Base-by-base conservation (phyloP, 768 basidiomycete species). In the Exsudoporus frostii region DNA sequence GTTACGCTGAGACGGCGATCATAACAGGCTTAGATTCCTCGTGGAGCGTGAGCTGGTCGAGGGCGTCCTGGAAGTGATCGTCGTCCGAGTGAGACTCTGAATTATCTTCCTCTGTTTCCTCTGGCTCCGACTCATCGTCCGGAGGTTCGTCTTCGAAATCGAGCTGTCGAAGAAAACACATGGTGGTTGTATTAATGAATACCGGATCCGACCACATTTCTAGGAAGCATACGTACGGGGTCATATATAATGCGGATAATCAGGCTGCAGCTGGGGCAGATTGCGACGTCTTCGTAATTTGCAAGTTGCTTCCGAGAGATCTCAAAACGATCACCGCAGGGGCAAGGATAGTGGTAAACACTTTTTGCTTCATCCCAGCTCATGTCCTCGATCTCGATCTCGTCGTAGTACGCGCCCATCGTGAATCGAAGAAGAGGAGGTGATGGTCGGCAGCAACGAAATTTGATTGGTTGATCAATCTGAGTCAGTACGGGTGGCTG, bases 311-410 rank as follows among this genome's bases (percentile, higher is more conserved):
- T 74, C 60, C 88, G 82, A 29, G 88, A 84, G 59, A 98, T 98
- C 71, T 98, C 96, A 74, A 98, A 99, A 38, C 95, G 85, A 73
- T 99, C 96, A 9, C 96, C 96, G 65, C 96, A 98, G 1, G 96
- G 95, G 66, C 94, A 99, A 0, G 95, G 96, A 69, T 95, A 97
- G 76, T 98, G 95, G 65, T 86, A 98, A 5, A 98, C 88, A 38
- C 79, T 67, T 65, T 87, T 90, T 50, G 79, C 82, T 22, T 79
- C 77, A 68, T 96, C 93, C 91, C 92, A 97, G 15, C 74, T 80
- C 86, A 97, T 95, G 65, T 97, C 95, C 66, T 98, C 96, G 48
- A 98, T 97, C 68, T 98, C 94, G 25, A 98, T 84, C 71, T 97
- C 95, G 76, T 98, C 94, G 77, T 98, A 95, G 71, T 90, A 92